Evolutionary conservation across 768 basidiomycete genomes (phyloP), one percentile per base, ranked within the genome.

Genomic region (Hemileccinum impolitum): DNA sequence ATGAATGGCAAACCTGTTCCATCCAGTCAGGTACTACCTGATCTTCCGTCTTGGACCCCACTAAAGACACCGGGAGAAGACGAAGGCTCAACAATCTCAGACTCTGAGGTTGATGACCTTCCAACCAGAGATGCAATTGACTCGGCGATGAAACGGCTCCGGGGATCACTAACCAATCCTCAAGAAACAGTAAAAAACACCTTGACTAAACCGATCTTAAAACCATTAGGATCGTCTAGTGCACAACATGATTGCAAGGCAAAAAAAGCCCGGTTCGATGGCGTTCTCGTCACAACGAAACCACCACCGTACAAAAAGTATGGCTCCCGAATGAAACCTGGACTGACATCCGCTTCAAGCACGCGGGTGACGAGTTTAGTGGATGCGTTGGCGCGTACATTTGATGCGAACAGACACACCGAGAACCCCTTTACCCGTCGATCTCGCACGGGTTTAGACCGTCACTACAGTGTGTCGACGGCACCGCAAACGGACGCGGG

Each of bases 11-110:
- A 34, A 6, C 14, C 26, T 41, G 6, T 19, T 38, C 12, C 41
- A 30, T 19, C 48, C 17, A 50, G 30, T 39, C 50, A 21, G 12
- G n/a, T 3, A 25, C 11, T 8, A 38, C 10, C 15, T 54, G 63
- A 65, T 34, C 53, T 62, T 39, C 63, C 62, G 32, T 47, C 63
- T 5, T 63, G 61, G 61, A 63, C 61, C 17, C 48, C 58, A 34
- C 38, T 55, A 1, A 48, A 31, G 12, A 19, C 32, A 45, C 11
- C 13, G 1, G 40, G 18, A 43, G 42, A 30, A 30, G 45, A 47
- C 30, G 44, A 37, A n/a, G 17, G 11, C 23, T 43, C 39, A 41
- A 28, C 19, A 13, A n/a, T 17, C 15, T 25, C 54, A n/a, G 46
- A 63, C 6, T 17, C n/a, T 9, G 48, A 53, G 18, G 47, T 19